Conservation (phyloP, 2,329 filamentous ascomycete species). For the Byssothecium circinans region DNA sequence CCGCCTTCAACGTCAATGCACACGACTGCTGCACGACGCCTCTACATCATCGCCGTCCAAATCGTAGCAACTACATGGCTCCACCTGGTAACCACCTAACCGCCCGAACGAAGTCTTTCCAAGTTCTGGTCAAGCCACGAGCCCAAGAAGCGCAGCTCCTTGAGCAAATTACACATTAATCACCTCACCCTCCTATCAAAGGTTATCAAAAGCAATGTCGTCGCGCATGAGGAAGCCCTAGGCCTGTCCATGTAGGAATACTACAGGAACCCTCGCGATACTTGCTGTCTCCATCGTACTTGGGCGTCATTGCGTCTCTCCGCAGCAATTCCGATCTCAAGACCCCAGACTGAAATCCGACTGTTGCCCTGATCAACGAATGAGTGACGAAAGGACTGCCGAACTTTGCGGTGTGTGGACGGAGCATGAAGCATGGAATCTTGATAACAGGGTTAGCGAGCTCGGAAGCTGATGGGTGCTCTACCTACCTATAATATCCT, state of each 20-base stretch:
- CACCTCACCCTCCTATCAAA: background rate
- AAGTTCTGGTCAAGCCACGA: slow-evolving; percentile 1
- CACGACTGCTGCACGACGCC: slow-evolving; percentile 15
- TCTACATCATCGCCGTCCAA: slow-evolving; percentile 13
- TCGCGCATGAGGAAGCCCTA: slow-evolving; percentile 15
- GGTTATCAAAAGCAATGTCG: slow-evolving; percentile 6
- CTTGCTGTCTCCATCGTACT: background rate
- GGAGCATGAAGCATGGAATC: too few species aligned
- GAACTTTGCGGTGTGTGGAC: too few species aligned
- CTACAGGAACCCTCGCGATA: slow-evolving; percentile 2
- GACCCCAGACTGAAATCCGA: slow-evolving; percentile 19
- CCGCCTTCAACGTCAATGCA: slow-evolving; percentile 21
- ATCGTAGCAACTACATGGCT: slow-evolving; percentile 14
- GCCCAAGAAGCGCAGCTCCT: slow-evolving; percentile 4
- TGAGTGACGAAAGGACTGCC: slow-evolving; percentile 9
- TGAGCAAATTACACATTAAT: slow-evolving; percentile 10
- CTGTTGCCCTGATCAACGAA: slow-evolving; percentile 33
- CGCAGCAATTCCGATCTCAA: slow-evolving; percentile 19
- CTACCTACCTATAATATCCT: slow-evolving; percentile 1
- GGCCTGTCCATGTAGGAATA: slow-evolving; percentile 22
- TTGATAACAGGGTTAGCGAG: too few species aligned
- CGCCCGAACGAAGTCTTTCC: too few species aligned
- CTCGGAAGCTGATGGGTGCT: background rate
- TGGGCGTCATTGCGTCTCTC: slow-evolving; percentile 33
- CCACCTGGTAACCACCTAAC: slow-evolving; percentile 12